Conservation (phyloP, 257 asterid species). For the Rehmannia glutinosa region DNA sequence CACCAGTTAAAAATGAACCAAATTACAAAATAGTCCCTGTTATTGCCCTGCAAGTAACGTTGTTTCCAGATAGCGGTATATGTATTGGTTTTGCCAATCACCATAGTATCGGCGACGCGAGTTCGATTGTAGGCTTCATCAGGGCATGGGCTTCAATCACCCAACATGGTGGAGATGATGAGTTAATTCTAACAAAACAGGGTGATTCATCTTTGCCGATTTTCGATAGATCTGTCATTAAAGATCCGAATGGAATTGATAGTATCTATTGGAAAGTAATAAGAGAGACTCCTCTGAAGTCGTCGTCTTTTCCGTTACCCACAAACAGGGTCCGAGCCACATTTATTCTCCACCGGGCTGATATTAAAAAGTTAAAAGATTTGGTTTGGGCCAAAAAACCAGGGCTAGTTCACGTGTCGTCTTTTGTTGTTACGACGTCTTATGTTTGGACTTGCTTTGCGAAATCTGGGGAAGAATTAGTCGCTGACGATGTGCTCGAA, state of each 20-base stretch:
- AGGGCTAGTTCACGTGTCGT: constrained; percentile 22
- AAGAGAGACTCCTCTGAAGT: constrained; percentile 6
- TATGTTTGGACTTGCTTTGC: constrained; percentile 37
- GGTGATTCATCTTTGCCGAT: constrained; percentile 5
- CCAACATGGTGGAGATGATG: constrained; percentile 10
- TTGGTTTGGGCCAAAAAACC: constrained; percentile 26
- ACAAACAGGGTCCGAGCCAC: constrained; percentile 40
- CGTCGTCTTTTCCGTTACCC: constrained; percentile 19
- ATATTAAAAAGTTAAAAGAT: constrained; percentile 32
- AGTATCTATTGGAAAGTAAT: constrained; percentile 16
- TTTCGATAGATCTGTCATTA: constrained; percentile 27
- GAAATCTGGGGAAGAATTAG: constrained; percentile 25
- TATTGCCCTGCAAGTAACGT: no score
- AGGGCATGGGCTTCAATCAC: constrained; percentile 37
- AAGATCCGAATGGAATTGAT: constrained; percentile 20
- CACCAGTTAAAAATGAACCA: no score
- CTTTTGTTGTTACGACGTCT: constrained; percentile 33
- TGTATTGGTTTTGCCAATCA: no score
- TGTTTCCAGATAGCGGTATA: no score
- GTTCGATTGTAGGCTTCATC: constrained; percentile 25
- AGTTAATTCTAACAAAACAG: not conserved
- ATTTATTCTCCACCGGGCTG: constrained; percentile 23
- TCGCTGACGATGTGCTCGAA: not conserved
- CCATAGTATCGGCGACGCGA: no score
- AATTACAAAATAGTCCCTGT: no score